Percentiles rank a stretch among this genome's conserved stretches.
phyloP scores from a whole-genome alignment of 176 grass and related monocot species.

The Zoysia japonica region DNA sequence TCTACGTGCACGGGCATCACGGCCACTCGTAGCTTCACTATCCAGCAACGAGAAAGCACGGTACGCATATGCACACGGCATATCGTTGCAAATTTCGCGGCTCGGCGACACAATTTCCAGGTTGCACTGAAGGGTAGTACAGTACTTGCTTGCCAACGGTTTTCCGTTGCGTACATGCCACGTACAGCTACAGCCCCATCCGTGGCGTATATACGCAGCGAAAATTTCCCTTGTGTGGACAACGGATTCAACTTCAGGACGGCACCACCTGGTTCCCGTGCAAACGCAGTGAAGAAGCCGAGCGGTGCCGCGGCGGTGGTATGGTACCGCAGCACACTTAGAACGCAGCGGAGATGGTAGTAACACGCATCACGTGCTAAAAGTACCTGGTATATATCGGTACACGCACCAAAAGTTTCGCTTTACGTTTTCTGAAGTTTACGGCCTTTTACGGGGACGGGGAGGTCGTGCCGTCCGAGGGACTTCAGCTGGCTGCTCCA shows the following conservation, averaged over 20 bases:
- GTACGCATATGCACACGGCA: too few species aligned
- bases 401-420: not conserved
- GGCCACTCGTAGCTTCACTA: constrained; percentile 5
- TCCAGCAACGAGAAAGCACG: constrained; percentile 8
- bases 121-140: not conserved
- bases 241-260: not conserved
- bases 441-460: not conserved
- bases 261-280: not conserved
- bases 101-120: too few species aligned
- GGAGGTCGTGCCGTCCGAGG: not conserved
- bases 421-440: constrained; percentile 17
- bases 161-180: not conserved
- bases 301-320: too few species aligned
- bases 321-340: not conserved
- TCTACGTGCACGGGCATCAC: not conserved
- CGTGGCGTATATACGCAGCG: not conserved
- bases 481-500: not conserved
- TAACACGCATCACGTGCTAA: not conserved
- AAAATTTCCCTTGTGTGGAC: not conserved
- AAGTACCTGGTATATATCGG: not conserved
- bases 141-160: not conserved
- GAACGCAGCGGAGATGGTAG: not conserved
- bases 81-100: too few species aligned
- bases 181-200: not conserved
- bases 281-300: too few species aligned